Base-by-base conservation (phyloP, 768 basidiomycete species). In the Punctularia strigosozonata region DNA sequence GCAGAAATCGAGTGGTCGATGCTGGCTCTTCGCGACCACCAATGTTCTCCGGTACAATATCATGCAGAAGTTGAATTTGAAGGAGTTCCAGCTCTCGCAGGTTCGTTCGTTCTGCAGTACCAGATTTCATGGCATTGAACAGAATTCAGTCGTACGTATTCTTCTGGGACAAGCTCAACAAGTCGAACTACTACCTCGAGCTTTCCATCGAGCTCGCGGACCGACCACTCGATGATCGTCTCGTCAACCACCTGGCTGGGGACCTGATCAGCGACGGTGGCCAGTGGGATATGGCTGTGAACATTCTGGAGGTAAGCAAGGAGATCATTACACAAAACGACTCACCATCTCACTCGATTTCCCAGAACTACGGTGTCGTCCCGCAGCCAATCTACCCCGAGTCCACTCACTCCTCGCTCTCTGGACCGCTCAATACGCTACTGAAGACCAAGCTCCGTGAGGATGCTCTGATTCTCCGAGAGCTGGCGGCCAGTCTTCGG, bases 161-260 rank as follows among this genome's bases (percentile, higher is more conserved):
- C 70, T 92, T 97, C 71, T 94, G 82, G 70, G 92, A 98, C 62
- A 91, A 92, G 60, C 74, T 97, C 36, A 89, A 92, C 68, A 88
- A 95, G 62, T 64, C 79, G 34, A 91, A 92, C 62, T 91, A 86
- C 61, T 94, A 83, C 59, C 79, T 95, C 14, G 92, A 95, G 59
- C 69, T 82, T 28, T 74, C 82, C 35, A 85, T 97, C 48, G 68
- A 94, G 58, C 71, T 83, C 39, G 78, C 79, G 1, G 77, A 86
- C 46, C 69, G 77, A 28, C 80, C 86, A 1, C 60, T 92, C 37
- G 86, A 94, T 39, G 79, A 86, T 51, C 75, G 92, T 6, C 68
- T 91, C n/a, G 65, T 95, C 39, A 72, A 65, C 37, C 79, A 80
- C 62, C 72, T 97, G 33, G 71, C 83, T 6, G 52, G 59, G 5